Evolutionary conservation across 2,329 filamentous ascomycete species (phyloP), one percentile per base, ranked within the genome.

Genomic region (Claviceps maximensis): DNA sequence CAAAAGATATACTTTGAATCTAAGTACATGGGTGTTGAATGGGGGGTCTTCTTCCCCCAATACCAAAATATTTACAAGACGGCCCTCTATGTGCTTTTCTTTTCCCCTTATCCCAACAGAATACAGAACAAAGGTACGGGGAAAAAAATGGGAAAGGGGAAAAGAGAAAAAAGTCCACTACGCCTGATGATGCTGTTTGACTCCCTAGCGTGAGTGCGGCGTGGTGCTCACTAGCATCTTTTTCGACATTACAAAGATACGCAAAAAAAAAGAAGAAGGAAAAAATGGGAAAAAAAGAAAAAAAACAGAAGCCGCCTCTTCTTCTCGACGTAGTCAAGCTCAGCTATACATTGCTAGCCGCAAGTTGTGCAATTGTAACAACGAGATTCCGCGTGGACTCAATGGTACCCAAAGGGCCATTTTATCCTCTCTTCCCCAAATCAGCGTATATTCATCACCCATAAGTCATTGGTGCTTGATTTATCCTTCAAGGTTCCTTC

Each of bases 161-260:
- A 29, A 29, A 29, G n/a, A 29, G 27, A 33, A 33, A 33, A 9
- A n/a, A n/a, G n/a, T n/a, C n/a, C 44, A 36, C 25, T 53, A 33
- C 52, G 52, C 52, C 52, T 44, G 15, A 41, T 33, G 23, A 53
- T 53, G 47, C 40, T 50, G 10, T 50, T 41, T 38, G 40, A 40
- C 31, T 50, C 47, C 9, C 33, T 29, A 8, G 25, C 17, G n/a
- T 52, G 3, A 36, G 5, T 13, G 21, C 29, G 29, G 21, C 12
- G 12, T n/a, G 42, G 17, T 8, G 21, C 42, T 21, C 42, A 23
- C 41, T 44, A 15, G 12, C 12, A 12, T 44, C 41, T 44, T 23
- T 23, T 4, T n/a, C n/a, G n/a, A n/a, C n/a, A n/a, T n/a, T n/a
- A n/a, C n/a, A n/a, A n/a, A n/a, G n/a, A n/a, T n/a, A n/a, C n/a